Conservation (phyloP, 371 early-diverging fungal genomes). For the Mortierella polycephala region DNA sequence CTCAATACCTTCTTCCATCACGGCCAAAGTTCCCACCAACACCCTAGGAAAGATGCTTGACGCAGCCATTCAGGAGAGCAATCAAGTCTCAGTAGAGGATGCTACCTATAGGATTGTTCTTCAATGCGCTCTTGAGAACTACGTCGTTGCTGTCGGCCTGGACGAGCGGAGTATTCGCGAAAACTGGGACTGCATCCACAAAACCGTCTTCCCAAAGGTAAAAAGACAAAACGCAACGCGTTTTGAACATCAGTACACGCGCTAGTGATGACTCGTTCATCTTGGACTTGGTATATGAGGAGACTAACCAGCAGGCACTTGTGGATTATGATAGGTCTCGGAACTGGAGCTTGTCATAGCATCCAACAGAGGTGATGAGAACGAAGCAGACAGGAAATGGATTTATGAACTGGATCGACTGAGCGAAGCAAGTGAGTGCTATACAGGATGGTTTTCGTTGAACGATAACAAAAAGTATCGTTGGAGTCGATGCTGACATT, state of each 20-base stretch:
- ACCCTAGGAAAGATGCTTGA: slow-evolving; percentile 35
- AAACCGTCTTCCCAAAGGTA: slow-evolving; percentile 52
- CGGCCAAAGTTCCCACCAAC: slow-evolving; percentile 17
- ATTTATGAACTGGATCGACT: slow-evolving; percentile 43
- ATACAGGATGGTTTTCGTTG: background rate
- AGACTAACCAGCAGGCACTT: too few species aligned
- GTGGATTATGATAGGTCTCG: slow-evolving; percentile 25
- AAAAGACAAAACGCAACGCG: too few species aligned
- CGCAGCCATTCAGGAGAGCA: slow-evolving; percentile 22
- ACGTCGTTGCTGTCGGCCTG: slow-evolving; percentile 38
- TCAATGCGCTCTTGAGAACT: slow-evolving; percentile 39
- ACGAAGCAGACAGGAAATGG: slow-evolving; percentile 44
- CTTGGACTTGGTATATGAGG: too few species aligned
- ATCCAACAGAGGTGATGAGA: slow-evolving; percentile 21
- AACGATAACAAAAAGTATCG: background rate
- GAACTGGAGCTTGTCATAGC: slow-evolving; percentile 32
- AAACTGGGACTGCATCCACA: slow-evolving; percentile 51
- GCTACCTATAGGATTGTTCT: slow-evolving; percentile 42
- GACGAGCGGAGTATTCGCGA: slow-evolving; percentile 33
- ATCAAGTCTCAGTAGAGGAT: slow-evolving; percentile 38
- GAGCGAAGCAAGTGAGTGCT: slow-evolving; percentile 45
- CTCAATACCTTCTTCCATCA: slow-evolving; percentile 8
- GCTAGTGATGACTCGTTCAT: too few species aligned
- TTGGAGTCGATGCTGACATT: too few species aligned
- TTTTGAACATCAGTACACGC: too few species aligned